phyloP scores from a whole-genome alignment of 768 basidiomycete genomes.

The Amanita pallidorosea region DNA sequence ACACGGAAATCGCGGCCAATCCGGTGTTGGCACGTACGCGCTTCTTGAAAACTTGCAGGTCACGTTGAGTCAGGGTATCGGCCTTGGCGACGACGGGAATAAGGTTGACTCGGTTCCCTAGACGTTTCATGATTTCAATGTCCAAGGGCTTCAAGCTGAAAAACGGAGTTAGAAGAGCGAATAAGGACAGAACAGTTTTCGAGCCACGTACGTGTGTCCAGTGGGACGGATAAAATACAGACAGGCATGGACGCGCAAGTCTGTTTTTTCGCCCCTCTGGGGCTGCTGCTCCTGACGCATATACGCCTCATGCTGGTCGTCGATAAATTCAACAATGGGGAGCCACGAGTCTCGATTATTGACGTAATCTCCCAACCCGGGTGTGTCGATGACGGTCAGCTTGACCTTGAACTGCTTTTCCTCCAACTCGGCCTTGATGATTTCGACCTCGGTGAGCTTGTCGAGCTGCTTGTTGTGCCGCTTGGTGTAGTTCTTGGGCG shows the following conservation, averaged over 20 bases:
- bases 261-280: constrained; percentile 87
- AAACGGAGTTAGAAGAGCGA: constrained; percentile 2
- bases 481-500: constrained; percentile 79
- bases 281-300: constrained; percentile 99
- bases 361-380: constrained; percentile 99
- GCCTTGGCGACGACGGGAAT: constrained; percentile 98
- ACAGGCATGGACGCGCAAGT: constrained; percentile 93
- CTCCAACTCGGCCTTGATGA: constrained; percentile 98
- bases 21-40: constrained; percentile 44
- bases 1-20: constrained; percentile 3
- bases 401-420: constrained; percentile 99
- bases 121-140: constrained; percentile 99
- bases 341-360: constrained; percentile 99
- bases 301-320: constrained; percentile 91
- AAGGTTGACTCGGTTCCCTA: constrained; percentile 95
- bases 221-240: constrained; percentile 95
- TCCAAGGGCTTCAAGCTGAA: constrained; percentile 88
- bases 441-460: constrained; percentile 97
- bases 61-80: constrained; percentile 92
- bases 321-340: constrained; percentile 97
- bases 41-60: constrained; percentile 86
- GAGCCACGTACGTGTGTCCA: constrained; percentile 79
- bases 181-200: not conserved
- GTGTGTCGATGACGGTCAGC: constrained; percentile 97
- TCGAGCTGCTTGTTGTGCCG: constrained; percentile 95